Base-by-base conservation (phyloP, 23 red algal genomes). In the Cyanidioschyzon merolae region DNA sequence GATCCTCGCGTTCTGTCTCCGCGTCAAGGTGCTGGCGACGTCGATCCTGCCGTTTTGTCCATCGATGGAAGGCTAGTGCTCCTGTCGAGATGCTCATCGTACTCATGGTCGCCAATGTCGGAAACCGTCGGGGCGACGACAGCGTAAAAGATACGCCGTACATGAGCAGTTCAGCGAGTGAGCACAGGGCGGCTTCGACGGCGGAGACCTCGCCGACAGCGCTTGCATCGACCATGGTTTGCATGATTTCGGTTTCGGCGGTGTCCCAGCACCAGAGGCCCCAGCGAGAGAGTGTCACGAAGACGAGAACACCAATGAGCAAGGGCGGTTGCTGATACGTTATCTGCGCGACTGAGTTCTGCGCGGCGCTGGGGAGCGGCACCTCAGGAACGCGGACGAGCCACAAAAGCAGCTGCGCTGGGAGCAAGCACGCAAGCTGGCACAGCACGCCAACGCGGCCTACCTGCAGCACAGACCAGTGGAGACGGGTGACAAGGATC, bases 221-320 rank as follows among this genome's bases (percentile, higher is more conserved):
- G 7, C 30, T 3, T 3, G 63, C n/a, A 25, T 25, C 63, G 12
- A 71, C 63, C 21, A 25, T 32, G n/a, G 63, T 71, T 27, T 71
- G 63, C 63, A 71, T 71, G 63, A 71, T 71, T 71, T 71, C 63
- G 16, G 63, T 71, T 32, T 71, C 63, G 63, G 63, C 12, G 63
- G 12, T 71, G 29, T 71, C 63, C 63, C 63, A 71, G 63, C 63
- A 71, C 63, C 63, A 71, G n/a, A 71, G 63, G 30, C 63, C 63
- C 63, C 63, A 71, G 12, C 63, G 12, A 7, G 63, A 71, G 21
- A 71, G 63, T 32, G 63, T 27, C 12, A 71, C 63, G 30, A 71
- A 71, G n/a, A 35, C 32, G 3, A 71, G 63, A 35, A 35, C 32
- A 32, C 63, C 63, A 3, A 71, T 35, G n/a, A 35, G 63, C 3